Evolutionary conservation across 176 grass and related monocot genomes (phyloP).

Genomic region (Phoenix roebelenii): DNA sequence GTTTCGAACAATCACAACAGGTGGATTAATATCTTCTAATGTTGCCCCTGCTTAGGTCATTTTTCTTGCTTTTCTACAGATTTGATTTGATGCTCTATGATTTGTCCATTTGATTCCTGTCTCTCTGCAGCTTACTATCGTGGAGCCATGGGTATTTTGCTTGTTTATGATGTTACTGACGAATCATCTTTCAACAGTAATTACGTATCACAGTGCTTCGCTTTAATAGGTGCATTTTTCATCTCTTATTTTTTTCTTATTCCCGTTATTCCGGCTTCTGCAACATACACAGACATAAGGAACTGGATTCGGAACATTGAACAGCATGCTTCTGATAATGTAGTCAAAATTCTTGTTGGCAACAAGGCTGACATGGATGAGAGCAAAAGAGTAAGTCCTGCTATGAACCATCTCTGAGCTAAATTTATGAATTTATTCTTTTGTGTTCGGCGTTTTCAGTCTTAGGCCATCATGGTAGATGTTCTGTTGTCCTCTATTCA

Average conservation of each 20-base stretch:
- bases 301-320: conserved; percentile 37
- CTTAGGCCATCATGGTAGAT: no score
- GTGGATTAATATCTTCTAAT: not conserved
- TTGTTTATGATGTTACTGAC: conserved; percentile 36
- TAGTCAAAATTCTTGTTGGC: conserved; percentile 34
- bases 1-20: conserved; percentile 26
- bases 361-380: conserved; percentile 45
- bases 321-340: conserved; percentile 32
- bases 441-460: no score
- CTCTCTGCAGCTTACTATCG: conserved; percentile 28
- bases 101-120: not conserved
- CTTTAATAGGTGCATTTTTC: conserved; percentile 2
- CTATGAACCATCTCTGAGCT: no score
- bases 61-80: not conserved
- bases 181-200: conserved; percentile 35
- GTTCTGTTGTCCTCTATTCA: no score
- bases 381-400: conserved; percentile 27
- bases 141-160: conserved; percentile 34
- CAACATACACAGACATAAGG: conserved; percentile 20
- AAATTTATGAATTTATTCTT: no score
- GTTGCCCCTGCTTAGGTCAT: not conserved
- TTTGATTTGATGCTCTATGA: not conserved
- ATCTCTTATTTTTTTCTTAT: not conserved
- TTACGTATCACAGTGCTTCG: not conserved
- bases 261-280: conserved; percentile 2